phyloP scores from a whole-genome alignment of 177 flowering plant species.

The Vitis hybrid region DNA sequence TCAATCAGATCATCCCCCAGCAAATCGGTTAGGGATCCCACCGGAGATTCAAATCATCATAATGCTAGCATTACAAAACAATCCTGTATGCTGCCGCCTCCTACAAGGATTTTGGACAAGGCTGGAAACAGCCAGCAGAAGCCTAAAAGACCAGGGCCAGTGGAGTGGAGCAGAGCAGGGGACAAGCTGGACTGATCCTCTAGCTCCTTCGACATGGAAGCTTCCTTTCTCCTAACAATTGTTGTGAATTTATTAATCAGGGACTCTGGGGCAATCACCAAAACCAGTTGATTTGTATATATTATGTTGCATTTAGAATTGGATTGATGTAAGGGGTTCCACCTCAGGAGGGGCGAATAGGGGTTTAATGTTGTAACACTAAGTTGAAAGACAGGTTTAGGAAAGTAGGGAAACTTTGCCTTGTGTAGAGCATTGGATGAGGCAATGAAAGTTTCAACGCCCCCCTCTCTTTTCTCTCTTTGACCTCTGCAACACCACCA shows the following conservation, averaged over 20 bases:
- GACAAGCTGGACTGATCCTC: slow-evolving; percentile 23
- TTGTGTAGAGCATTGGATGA: slow-evolving; percentile 32
- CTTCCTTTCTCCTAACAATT: background rate
- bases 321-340: background rate
- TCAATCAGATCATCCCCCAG: slow-evolving; percentile 52
- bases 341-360: background rate
- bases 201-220: background rate
- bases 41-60: slow-evolving; percentile 28
- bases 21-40: slow-evolving; percentile 33
- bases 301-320: slow-evolving; percentile 13
- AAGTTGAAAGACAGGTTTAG: slow-evolving; percentile 14
- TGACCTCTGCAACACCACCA: background rate
- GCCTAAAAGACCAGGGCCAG: slow-evolving; percentile 31
- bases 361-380: slow-evolving; percentile 29
- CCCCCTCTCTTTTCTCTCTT: background rate
- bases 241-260: slow-evolving; percentile 4
- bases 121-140: slow-evolving; percentile 37
- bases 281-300: slow-evolving; percentile 20
- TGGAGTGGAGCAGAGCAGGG: slow-evolving; percentile 40
- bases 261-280: background rate
- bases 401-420: slow-evolving; percentile 23
- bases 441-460: slow-evolving; percentile 27
- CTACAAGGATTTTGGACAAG: slow-evolving; percentile 29
- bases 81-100: slow-evolving; percentile 35
- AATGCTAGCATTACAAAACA: slow-evolving; percentile 27